phyloP scores from a whole-genome alignment of 2,329 filamentous ascomycete genomes.

The Aspergillus oerlinghausenensis region DNA sequence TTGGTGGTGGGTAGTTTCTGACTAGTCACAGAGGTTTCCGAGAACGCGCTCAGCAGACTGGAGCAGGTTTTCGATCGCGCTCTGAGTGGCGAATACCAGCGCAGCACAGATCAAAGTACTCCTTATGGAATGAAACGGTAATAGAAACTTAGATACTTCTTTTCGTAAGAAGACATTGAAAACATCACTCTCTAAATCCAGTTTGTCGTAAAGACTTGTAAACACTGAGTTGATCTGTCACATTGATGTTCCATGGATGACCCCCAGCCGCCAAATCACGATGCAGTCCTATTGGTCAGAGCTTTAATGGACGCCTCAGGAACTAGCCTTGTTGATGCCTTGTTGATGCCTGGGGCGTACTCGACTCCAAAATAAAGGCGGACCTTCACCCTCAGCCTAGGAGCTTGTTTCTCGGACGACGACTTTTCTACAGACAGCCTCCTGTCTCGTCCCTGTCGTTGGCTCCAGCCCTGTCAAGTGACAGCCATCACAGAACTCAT shows the following conservation, averaged over 20 bases:
- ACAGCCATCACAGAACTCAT: slow-evolving; percentile 10
- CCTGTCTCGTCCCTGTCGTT: slow-evolving; percentile 19
- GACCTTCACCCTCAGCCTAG: slow-evolving; percentile 18
- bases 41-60: slow-evolving; percentile 56
- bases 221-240: background rate
- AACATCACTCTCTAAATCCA: background rate
- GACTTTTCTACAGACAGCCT: slow-evolving; percentile 22
- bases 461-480: slow-evolving; percentile 15
- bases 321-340: slow-evolving; percentile 22
- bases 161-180: background rate
- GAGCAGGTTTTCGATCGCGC: slow-evolving; percentile 51
- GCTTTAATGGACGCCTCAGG: slow-evolving; percentile 16
- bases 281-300: slow-evolving; percentile 10
- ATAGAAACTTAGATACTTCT: background rate
- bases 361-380: slow-evolving; percentile 18
- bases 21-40: slow-evolving; percentile 54
- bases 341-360: slow-evolving; percentile 25
- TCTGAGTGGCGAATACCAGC: slow-evolving; percentile 28
- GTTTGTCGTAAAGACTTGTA: background rate
- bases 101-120: slow-evolving; percentile 28
- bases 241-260: background rate
- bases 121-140: slow-evolving; percentile 31
- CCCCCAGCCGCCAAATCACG: background rate
- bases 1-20: slow-evolving; percentile 13
- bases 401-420: slow-evolving; percentile 34